Base-by-base conservation (phyloP, 352 stramenopile genomes). In the Phytophthora kernoviae region DNA sequence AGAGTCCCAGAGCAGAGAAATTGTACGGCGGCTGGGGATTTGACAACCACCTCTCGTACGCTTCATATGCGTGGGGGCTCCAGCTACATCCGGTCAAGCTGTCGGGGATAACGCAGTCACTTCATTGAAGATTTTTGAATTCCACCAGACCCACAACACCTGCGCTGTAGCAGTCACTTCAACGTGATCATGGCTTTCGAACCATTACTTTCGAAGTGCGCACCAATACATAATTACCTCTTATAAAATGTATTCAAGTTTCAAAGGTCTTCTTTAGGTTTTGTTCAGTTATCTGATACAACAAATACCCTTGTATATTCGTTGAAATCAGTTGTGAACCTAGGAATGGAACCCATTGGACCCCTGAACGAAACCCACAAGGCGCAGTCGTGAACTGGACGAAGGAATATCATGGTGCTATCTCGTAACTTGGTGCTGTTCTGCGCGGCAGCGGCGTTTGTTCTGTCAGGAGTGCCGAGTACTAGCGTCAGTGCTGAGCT, bases 31-130 rank as follows among this genome's bases (percentile, higher is more conserved):
- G 66, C 17, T 84, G 66, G 68, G 69, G 72, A 1, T 18, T 43
- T 4, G 49, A 62, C 30, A 68, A 51, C 40, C 63, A 75, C 36
- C 39, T 79, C 6, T 81, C 72, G 5, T 84, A 81, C 55, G 75
- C 72, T 2, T 70, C 58, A 7, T 81, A 81, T 12, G 72, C 66
- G 0, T 84, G 68, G 65, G 73, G 73, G 7, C 30, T n/a, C 10
- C 27, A 30, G 14, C 18, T 37, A 11, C 21, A 33, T 4, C 8
- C 18, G 0, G 6, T 15, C 12, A 2, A 42, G 37, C 24, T 32
- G n/a, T n/a, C n/a, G n/a, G 21, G 34, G 11, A 43, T 37, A 14
- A 5, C 9, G 24, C 24, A 30, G 24, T 30, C 24, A 30, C 24
- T 30, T 30, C 24, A 30, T n/a, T n/a, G n/a, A n/a, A n/a, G n/a